Evolutionary conservation across 2,329 filamentous ascomycete genomes (phyloP).

Genomic region (Knufia petricola): DNA sequence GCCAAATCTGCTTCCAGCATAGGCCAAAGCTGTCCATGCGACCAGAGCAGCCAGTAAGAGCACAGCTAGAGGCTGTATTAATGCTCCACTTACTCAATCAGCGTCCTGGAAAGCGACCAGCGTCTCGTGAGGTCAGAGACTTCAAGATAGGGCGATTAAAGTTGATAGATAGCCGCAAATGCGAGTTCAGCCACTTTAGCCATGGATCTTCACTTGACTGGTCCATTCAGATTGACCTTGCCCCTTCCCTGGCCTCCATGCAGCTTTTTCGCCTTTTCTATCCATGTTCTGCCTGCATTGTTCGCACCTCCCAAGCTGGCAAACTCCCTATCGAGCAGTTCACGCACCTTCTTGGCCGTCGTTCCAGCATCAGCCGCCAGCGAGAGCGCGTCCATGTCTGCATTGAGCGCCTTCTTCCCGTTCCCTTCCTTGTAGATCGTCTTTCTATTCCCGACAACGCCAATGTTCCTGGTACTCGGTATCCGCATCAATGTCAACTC

Average conservation of each 20-base stretch:
- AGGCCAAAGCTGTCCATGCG: too few relatives aligned
- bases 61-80: too few relatives aligned
- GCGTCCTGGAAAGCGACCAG: too few relatives aligned
- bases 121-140: too few relatives aligned
- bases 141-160: too few relatives aligned
- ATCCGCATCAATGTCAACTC: conserved; percentile 85
- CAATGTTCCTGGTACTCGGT: conserved; percentile 81
- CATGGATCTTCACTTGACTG: background rate
- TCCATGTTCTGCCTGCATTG: conserved; percentile 40
- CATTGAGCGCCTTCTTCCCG: conserved; percentile 31
- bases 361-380: background rate
- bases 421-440: conserved; percentile 22
- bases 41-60: too few relatives aligned
- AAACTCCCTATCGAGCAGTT: conserved; percentile 50
- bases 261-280: conserved; percentile 41
- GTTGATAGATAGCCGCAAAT: too few relatives aligned
- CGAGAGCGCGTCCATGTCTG: conserved; percentile 44
- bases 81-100: too few relatives aligned
- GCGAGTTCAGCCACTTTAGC: too few relatives aligned
- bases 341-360: conserved; percentile 40
- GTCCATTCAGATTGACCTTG: conserved; percentile 20
- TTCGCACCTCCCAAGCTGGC: conserved; percentile 35
- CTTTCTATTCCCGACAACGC: conserved; percentile 56
- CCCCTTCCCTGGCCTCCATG: conserved; percentile 37
- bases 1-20: too few relatives aligned